A percentile compares a stretch with the other conserved stretches of the same genome.
These are phyloP conservation scores for Pyricularia pennisetigena DNA, from an alignment of 2,329 filamentous ascomycete species.

Conservation along the genomic window DNA sequence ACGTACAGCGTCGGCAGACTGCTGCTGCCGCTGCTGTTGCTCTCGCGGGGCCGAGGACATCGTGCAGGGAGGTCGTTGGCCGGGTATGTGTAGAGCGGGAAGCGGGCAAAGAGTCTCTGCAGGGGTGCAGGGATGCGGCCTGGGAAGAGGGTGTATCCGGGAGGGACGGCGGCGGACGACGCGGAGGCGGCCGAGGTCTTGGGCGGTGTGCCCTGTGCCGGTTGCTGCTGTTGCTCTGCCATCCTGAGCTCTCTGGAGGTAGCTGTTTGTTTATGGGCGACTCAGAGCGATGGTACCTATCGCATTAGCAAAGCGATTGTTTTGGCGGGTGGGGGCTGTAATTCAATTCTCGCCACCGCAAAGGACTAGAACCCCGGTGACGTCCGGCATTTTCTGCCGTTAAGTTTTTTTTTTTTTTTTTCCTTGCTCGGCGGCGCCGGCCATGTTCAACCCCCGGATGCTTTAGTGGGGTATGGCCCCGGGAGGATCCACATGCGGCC, in stretches of 20 bases:
- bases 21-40: slow-evolving; percentile 8
- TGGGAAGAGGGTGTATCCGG: slow-evolving; percentile 32
- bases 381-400: background rate
- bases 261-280: background rate
- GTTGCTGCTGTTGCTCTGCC: background rate
- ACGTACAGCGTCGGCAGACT: slow-evolving; percentile 58
- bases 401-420: background rate
- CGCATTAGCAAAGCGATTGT: background rate
- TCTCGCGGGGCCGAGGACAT: slow-evolving; percentile 24
- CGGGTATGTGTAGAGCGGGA: slow-evolving; percentile 69
- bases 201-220: background rate
- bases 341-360: background rate
- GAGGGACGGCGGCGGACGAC: background rate
- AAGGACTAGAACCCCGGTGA: background rate
- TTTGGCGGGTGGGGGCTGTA: background rate
- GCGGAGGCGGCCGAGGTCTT: background rate
- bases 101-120: slow-evolving; percentile 72
- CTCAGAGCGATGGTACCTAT: background rate
- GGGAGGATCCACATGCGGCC: background rate
- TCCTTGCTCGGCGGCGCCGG: background rate
- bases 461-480: background rate
- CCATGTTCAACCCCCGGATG: background rate
- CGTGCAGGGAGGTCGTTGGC: slow-evolving; percentile 65
- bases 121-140: slow-evolving; percentile 57
- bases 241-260: background rate